Evolutionary conservation across 441 rosid genomes (phyloP), one percentile per base, ranked within the genome.

Genomic region (Erysimum cheiri): DNA sequence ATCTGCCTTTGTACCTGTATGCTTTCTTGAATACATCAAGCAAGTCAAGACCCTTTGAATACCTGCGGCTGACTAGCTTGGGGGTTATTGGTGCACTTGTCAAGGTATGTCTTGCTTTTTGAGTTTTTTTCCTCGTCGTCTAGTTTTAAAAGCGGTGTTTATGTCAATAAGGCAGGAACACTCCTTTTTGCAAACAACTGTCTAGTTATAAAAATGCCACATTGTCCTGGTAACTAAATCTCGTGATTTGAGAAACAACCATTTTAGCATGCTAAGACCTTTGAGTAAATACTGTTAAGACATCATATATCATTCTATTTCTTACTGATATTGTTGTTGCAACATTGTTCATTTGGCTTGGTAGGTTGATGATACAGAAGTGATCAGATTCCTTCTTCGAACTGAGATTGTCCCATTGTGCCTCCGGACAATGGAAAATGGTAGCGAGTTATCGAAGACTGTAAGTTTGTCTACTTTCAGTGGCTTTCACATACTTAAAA

Each of bases 31-130:
- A 92, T 66, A 90, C 97, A 71, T 85, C 93, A 47, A 90, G 91
- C 89, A 92, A 83, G 78, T 85, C 98, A 36, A 88, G 90, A 82
- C 97, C 98, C 57, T 95, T 88, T 77, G 98, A 92, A 84, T 92
- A 84, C 78, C 74, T 95, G 78, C 87, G 99, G 70, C 96, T 90
- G 40, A 95, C 98, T 68, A 92, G 98, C 83, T 81, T 95, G 78
- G 99, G 98, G 74, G 99, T 95, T 72, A 92, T 95, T 36, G 97
- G 99, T 75, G 99, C 98, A 60, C 78, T 95, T 73, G 99, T 92
- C 79, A 95, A 95, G 98, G 99, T 94, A 81, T 64, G 48, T 39
- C 48, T 55, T 76, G 69, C 33, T 26, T 73, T 36, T 55, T 75
- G 50, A 37, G 14, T 68, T 73, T 14, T 41, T 52, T 33, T 63